phyloP scores from a whole-genome alignment of 805 yeast genomes.

The Candida silvatica region DNA sequence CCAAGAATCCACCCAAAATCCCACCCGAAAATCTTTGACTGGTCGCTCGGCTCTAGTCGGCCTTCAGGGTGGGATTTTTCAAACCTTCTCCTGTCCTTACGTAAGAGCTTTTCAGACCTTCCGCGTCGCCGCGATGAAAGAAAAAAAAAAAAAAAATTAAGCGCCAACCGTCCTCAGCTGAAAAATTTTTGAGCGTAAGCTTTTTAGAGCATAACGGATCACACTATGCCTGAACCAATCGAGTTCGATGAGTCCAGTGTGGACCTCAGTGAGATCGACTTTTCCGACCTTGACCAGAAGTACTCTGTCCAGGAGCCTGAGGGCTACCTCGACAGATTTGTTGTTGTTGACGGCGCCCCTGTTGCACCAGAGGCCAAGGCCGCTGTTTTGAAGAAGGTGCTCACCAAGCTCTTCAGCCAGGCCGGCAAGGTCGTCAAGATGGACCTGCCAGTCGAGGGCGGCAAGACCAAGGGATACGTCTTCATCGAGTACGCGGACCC shows the following conservation, averaged over 20 bases:
- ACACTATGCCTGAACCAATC: slow-evolving; percentile 10
- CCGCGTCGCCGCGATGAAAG: too few relatives aligned
- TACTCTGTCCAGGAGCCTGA: slow-evolving; percentile 51
- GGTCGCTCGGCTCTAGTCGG: too few relatives aligned
- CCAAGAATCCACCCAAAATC: too few relatives aligned
- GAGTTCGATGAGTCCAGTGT: slow-evolving; percentile 29
- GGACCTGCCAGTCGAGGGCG: slow-evolving; percentile 72
- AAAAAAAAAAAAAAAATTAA: too few relatives aligned
- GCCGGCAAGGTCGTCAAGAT: slow-evolving; percentile 78
- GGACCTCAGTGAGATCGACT: slow-evolving; percentile 58
- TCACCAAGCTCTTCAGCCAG: slow-evolving; percentile 67
- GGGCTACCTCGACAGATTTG: slow-evolving; percentile 60
- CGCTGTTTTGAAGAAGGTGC: slow-evolving; percentile 75
- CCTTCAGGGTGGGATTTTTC: too few relatives aligned
- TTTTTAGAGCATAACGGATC: too few relatives aligned
- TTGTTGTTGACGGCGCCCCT: slow-evolving; percentile 94
- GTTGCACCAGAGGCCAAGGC: slow-evolving; percentile 86
- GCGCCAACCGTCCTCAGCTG: too few relatives aligned
- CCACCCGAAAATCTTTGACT: too few relatives aligned
- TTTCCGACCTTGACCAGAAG: slow-evolving; percentile 76
- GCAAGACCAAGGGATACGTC: slow-evolving; percentile 76
- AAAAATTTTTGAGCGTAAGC: too few relatives aligned
- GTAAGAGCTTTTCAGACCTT: too few relatives aligned
- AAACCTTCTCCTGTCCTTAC: too few relatives aligned
- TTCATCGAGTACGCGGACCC: slow-evolving; percentile 74